Evolutionary conservation across 192 early-diverging fungal genomes (phyloP), one percentile per base, ranked within the genome.

Genomic region (Paraglomus brasilianum): DNA sequence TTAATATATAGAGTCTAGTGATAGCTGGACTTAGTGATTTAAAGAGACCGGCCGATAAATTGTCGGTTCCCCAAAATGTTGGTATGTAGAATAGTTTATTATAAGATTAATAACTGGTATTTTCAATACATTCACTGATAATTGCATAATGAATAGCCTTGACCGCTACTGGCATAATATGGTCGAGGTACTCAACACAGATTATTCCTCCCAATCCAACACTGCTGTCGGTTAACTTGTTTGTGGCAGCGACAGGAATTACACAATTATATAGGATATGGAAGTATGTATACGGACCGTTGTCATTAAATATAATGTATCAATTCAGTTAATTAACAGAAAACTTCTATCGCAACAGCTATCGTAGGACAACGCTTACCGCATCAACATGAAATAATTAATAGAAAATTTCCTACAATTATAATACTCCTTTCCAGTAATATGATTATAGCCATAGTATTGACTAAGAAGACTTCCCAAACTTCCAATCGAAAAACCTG

Each of bases 101-200:
- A 42, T 22, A 48, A 39, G 11, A 24, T 7, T 2, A 17, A 15
- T 17, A 2, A 6, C 9, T 46, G 30, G 30, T 30, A 30, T 30
- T 30, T 30, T 3, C 30, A 30, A 30, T 30, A 30, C 30, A 30
- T 30, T 30, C 3, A 30, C 30, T 24, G n/a, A 10, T 30, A 5
- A 5, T 65, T 14, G 39, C 48, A 21, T 7, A 45, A 6, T 68
- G 22, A 52, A 15, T 75, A 79, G 93, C 96, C 17, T 82, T 98
- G 64, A 85, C 94, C 15, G 92, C 93, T 38, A 98, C 96, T 5
- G 96, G 96, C 38, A 62, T 95, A 60, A 98, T 98, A 77, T 98
- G 96, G 96, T 89, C 89, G n/a, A 91, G 96, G 49, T 98, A 95
- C 83, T 90, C 95, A 5, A 87, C 86, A 44, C 92, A 95, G 56